phyloP scores from a whole-genome alignment of 768 basidiomycete species.

The Podaxis pistillaris region DNA sequence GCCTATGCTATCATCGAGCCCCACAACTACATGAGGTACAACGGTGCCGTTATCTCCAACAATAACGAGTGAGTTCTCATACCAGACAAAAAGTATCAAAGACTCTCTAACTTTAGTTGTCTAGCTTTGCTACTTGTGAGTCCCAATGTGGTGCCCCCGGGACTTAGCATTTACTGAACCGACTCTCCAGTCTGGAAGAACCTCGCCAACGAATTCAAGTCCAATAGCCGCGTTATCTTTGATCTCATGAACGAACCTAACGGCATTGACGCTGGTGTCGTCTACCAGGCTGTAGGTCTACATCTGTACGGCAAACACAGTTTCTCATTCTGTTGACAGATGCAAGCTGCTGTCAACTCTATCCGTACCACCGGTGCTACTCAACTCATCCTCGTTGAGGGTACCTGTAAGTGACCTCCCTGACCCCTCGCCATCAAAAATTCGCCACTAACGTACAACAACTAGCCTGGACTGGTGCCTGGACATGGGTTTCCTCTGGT shows the following conservation, averaged over 20 bases:
- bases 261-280: conserved; percentile 50
- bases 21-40: conserved; percentile 64
- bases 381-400: conserved; percentile 48
- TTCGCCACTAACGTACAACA: not conserved
- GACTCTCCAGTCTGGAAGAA: conserved; percentile 50
- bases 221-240: conserved; percentile 55
- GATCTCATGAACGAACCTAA: conserved; percentile 70
- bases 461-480: conserved; percentile 60
- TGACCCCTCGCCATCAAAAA: not conserved
- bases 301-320: not conserved
- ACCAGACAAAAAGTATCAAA: not conserved
- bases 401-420: conserved; percentile 16
- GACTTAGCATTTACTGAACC: not conserved
- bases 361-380: conserved; percentile 65
- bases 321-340: conserved; percentile 26
- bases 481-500: conserved; percentile 59
- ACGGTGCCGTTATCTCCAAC: conserved; percentile 48
- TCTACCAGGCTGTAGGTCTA: conserved; percentile 43
- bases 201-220: conserved; percentile 51
- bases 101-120: not conserved
- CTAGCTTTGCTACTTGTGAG: conserved; percentile 51
- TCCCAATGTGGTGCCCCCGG: not conserved
- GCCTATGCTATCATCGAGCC: conserved; percentile 57
- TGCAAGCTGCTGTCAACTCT: conserved; percentile 66
- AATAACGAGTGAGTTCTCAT: conserved; percentile 39